A percentile compares a stretch with the other conserved stretches of the same genome.
Evolutionary conservation across 202 grass and related monocot species (phyloP).

Genomic region (Cymbopogon flexuosus): DNA sequence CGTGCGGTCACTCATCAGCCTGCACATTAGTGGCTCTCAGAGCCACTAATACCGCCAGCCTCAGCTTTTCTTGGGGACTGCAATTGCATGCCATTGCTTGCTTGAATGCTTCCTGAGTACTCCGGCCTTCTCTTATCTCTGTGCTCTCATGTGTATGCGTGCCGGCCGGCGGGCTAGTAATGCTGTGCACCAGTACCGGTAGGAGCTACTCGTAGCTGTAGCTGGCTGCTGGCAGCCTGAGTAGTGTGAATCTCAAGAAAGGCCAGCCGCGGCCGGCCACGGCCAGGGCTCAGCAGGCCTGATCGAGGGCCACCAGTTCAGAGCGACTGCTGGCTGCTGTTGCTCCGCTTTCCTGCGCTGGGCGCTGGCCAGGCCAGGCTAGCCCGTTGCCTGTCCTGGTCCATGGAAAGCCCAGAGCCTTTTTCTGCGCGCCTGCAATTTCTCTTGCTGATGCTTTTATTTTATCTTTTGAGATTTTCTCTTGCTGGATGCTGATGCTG

Average conservation of each 20-base stretch:
- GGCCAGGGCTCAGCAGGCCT: background rate
- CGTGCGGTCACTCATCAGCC: background rate
- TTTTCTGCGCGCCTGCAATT: no score
- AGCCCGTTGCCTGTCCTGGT: slow-evolving; percentile 28
- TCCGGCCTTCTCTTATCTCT: background rate
- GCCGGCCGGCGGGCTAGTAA: slow-evolving; percentile 6
- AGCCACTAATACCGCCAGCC: no score
- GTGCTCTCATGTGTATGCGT: background rate
- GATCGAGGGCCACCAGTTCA: no score
- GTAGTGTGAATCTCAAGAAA: slow-evolving; percentile 45
- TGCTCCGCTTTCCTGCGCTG: background rate
- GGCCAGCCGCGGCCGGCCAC: background rate
- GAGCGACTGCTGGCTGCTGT: background rate
- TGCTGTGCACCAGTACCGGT: no score
- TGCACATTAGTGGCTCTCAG: no score
- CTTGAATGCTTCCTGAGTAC: no score
- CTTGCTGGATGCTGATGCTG: no score
- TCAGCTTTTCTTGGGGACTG: background rate
- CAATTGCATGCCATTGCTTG: background rate
- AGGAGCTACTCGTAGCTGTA: background rate
- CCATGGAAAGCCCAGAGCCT: background rate
- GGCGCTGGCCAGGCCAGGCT: background rate
- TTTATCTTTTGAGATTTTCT: no score
- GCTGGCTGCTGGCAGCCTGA: background rate
- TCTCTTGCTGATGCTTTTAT: no score